phyloP scores from a whole-genome alignment of 371 early-diverging fungal genomes.

The Haplosporangium sp. region DNA sequence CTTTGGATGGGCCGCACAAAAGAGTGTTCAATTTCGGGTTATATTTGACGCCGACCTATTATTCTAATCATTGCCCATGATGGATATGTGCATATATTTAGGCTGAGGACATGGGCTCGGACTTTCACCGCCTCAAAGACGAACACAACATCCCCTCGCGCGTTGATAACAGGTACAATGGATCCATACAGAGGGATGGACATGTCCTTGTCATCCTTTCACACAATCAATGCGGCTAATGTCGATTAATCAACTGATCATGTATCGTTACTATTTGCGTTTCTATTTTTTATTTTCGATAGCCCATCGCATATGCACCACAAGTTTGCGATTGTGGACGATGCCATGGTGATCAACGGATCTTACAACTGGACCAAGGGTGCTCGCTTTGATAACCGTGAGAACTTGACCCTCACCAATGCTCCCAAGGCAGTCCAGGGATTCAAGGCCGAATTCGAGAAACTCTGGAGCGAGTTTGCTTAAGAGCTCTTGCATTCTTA shows the following conservation, averaged over 20 bases:
- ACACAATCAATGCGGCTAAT: too few species aligned
- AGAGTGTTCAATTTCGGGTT: too few species aligned
- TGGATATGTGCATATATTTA: not conserved
- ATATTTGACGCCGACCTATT: not conserved
- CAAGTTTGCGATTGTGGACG: slow-evolving; percentile 67
- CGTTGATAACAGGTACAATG: slow-evolving; percentile 30
- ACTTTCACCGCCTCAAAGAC: slow-evolving; percentile 32
- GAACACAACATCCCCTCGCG: slow-evolving; percentile 27
- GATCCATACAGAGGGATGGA: not conserved
- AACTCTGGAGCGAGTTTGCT: slow-evolving; percentile 61
- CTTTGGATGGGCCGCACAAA: too few species aligned
- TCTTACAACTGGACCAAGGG: slow-evolving; percentile 76
- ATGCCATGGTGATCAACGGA: slow-evolving; percentile 59
- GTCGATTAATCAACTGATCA: too few species aligned
- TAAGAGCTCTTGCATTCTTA: not conserved
- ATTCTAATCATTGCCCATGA: not conserved
- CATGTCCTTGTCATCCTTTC: not conserved
- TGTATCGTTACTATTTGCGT: not conserved
- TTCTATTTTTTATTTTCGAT: not conserved
- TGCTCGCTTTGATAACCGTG: slow-evolving; percentile 69
- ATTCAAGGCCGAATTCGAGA: slow-evolving; percentile 64
- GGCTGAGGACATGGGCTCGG: slow-evolving; percentile 47
- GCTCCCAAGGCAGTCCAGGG: slow-evolving; percentile 62
- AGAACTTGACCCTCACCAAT: slow-evolving; percentile 67
- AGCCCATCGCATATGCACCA: slow-evolving; percentile 69